These are phyloP conservation scores for Paramecium tetraurelia DNA, from an alignment of 73 alveolate species.

Conservation along the genomic window DNA sequence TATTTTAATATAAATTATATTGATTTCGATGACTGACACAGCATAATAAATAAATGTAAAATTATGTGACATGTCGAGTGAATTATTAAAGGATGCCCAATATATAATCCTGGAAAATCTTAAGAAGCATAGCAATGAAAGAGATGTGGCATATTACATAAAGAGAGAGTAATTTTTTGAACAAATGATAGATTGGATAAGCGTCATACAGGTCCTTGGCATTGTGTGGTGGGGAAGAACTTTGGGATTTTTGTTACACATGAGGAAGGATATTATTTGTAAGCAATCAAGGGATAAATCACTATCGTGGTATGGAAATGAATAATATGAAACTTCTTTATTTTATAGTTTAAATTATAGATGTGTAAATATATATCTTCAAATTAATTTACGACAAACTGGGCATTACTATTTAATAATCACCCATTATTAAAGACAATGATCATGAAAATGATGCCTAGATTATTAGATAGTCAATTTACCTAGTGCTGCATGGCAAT, in stretches of 20 bases:
- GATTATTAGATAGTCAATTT: neutral
- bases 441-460: conserved; percentile 22
- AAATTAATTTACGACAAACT: neutral
- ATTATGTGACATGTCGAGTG: conserved; percentile 17
- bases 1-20: neutral
- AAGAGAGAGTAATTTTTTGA: neutral
- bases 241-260: conserved; percentile 92
- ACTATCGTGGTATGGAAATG: conserved; percentile 71
- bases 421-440: neutral
- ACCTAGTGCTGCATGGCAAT: neutral
- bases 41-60: neutral
- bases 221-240: conserved; percentile 96
- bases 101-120: neutral
- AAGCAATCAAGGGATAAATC: conserved; percentile 93
- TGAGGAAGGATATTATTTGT: conserved; percentile 91
- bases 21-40: neutral
- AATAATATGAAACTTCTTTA: conserved; percentile 2
- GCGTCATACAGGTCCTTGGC: conserved; percentile 79
- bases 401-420: neutral
- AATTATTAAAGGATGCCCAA: neutral
- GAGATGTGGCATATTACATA: conserved; percentile 6
- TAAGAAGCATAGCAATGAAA: conserved; percentile 12
- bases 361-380: neutral
- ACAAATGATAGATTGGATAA: neutral
- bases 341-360: neutral